phyloP scores from a whole-genome alignment of 805 yeast genomes.

The Lipomyces sp. region DNA sequence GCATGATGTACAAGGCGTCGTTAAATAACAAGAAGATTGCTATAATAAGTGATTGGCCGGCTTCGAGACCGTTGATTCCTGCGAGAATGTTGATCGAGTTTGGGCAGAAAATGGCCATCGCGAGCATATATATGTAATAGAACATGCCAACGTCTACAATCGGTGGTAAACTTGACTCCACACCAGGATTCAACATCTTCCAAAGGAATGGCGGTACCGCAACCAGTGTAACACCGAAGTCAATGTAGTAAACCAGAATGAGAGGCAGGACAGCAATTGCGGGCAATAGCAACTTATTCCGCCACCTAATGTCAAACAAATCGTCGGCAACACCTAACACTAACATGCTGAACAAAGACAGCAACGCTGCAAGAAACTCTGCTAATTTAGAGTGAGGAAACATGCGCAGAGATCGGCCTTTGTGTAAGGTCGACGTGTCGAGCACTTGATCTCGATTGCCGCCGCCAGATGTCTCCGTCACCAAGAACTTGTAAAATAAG shows the following conservation, averaged over 20 bases:
- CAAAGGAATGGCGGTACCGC: slow-evolving; percentile 75
- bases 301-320: slow-evolving; percentile 93
- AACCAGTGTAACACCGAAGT: slow-evolving; percentile 88
- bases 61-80: slow-evolving; percentile 95
- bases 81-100: slow-evolving; percentile 95
- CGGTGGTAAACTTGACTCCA: slow-evolving; percentile 43
- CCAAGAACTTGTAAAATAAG: slow-evolving; percentile 75
- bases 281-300: slow-evolving; percentile 95
- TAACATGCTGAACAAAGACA: slow-evolving; percentile 82
- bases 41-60: slow-evolving; percentile 87
- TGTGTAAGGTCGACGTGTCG: slow-evolving; percentile 36
- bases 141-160: slow-evolving; percentile 75
- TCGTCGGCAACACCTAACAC: slow-evolving; percentile 91
- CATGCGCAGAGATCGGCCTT: slow-evolving; percentile 35
- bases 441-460: slow-evolving; percentile 57
- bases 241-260: slow-evolving; percentile 87
- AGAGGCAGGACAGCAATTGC: slow-evolving; percentile 93
- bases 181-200: slow-evolving; percentile 44
- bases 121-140: slow-evolving; percentile 88
- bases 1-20: slow-evolving; percentile 67
- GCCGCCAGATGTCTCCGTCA: slow-evolving; percentile 61
- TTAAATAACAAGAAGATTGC: slow-evolving; percentile 73
- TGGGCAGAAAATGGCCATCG: slow-evolving; percentile 91
- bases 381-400: slow-evolving; percentile 82
- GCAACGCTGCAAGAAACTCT: slow-evolving; percentile 80